Base-by-base conservation (phyloP, 2,329 filamentous ascomycete species). In the Corynespora cassiicola region DNA sequence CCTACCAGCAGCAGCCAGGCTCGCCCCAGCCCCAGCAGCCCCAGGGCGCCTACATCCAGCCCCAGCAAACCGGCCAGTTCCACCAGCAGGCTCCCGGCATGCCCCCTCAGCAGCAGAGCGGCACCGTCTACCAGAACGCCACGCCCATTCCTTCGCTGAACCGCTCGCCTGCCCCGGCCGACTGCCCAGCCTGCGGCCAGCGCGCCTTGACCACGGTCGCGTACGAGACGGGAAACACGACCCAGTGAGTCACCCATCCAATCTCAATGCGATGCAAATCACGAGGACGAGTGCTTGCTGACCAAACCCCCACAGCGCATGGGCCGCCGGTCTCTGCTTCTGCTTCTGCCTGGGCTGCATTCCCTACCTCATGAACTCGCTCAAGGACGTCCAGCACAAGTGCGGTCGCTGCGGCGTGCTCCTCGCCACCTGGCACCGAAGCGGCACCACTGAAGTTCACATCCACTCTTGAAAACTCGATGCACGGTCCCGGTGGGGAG, bases 361-460 rank as follows among this genome's bases (percentile, higher is more conserved):
- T 29, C 75, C 75, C 0, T 78, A 78, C 45, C 24, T 76, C 19
- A 68, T 77, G 54, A 67, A 66, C 17, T 68, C 65, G 27, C 59
- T 74, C 35, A 78, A 78, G 56, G 72, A 78, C 36, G 71, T 75
- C 4, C 56, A 72, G 45, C 75, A 78, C 50, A 69, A 69, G 42
- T 78, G 75, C 38, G 72, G 73, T 1, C 63, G 67, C 20, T 78
- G 75, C 41, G 69, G 70, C 21, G 62, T 63, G 2, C 43, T 71
- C 38, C 65, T 78, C 29, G 75, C 74, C 1, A 72, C 68, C 0
- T 78, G 73, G 71, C 74, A 78, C 57, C 68, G 71, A 5, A 75
- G 72, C 45, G 75, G 75, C 0, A 66, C 66, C 19, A 70, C 73
- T 0, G 71, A 75, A 47, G 69, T 77, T 23, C 65, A 74, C 25